Evolutionary conservation across 2,329 filamentous ascomycete genomes (phyloP).

Genomic region (Cladosporium sp.): DNA sequence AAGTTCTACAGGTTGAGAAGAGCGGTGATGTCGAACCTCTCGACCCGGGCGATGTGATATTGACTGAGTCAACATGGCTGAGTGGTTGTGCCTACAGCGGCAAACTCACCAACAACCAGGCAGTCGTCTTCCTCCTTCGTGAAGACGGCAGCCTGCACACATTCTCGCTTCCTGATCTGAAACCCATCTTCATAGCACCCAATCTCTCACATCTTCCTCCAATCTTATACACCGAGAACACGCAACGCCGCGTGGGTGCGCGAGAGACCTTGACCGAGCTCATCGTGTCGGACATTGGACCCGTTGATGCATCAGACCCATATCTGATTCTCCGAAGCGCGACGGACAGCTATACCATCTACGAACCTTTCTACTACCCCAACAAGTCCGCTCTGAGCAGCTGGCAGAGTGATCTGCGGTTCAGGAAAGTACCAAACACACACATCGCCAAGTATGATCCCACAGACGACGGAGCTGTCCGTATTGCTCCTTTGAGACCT

Average conservation of each 20-base stretch:
- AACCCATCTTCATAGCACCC: conserved; percentile 72
- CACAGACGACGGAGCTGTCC: conserved; percentile 49
- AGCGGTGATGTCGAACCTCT: conserved; percentile 67
- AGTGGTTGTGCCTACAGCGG: conserved; percentile 79
- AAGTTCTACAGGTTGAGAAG: conserved; percentile 75
- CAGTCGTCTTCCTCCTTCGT: conserved; percentile 76
- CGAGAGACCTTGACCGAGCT: conserved; percentile 78
- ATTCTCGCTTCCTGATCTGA: conserved; percentile 73
- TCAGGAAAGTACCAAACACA: conserved; percentile 72
- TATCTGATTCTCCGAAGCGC: conserved; percentile 80
- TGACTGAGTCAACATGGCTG: conserved; percentile 74
- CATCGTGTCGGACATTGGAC: conserved; percentile 80
- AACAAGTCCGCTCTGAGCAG: neutral
- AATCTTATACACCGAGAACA: conserved; percentile 70
- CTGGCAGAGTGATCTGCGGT: conserved; percentile 64
- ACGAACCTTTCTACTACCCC: conserved; percentile 69
- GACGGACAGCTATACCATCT: conserved; percentile 81
- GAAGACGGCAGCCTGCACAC: conserved; percentile 70
- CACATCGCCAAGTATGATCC: conserved; percentile 61
- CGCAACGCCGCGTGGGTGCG: conserved; percentile 67
- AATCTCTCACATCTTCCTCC: conserved; percentile 77
- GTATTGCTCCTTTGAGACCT: conserved; percentile 54
- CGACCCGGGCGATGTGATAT: conserved; percentile 53
- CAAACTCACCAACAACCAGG: conserved; percentile 55
- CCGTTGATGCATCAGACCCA: conserved; percentile 67